Base-by-base conservation (phyloP, 148 eudicot species). In the Persicaria maculosa region DNA sequence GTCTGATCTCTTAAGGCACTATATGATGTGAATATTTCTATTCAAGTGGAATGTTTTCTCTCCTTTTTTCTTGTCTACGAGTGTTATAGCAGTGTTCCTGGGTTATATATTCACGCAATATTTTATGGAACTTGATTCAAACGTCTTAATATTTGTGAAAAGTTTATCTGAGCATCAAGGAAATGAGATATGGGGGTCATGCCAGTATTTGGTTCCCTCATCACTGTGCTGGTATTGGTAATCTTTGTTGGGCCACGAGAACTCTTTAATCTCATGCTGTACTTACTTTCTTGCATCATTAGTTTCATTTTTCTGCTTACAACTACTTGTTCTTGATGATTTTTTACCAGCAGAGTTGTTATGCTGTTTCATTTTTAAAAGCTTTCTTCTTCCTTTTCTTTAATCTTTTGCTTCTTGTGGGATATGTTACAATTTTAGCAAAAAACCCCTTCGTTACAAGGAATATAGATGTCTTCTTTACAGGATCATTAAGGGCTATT, bases 181-280 rank as follows among this genome's bases (percentile, higher is more conserved):
- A 57, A 57, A 57, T 57, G 9, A 57, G 62, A 8, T 57, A 57
- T 64, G 69, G 69, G 46, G 15, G 6, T 46, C 69, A 40, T 65
- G 36, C 14, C 46, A 62, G n/a, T 25, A 12, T 31, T 50, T 50
- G 12, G 9, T 50, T 15, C n/a, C 17, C 19, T 53, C 57, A 53
- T 53, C 57, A 53, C 19, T 12, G 57, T 53, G 57, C 57, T 53
- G 57, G 17, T 53, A 5, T 53, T 16, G 4, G n/a, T 53, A 53
- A 14, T 53, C 17, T 3, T 53, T 53, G 57, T 14, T 31, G n/a
- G n/a, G n/a, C 17, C n/a, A 53, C 36, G 19, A 58, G 1, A 1
- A 9, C 19, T 17, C 59, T 4, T 20, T 54, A 54, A 15, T 19
- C 7, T 54, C 59, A 54, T 54, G 52, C 16, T 16, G 20, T 54